Evolutionary conservation across 345 rosid genomes (phyloP), one percentile per base, ranked within the genome.

Genomic region (Linum trigynum): DNA sequence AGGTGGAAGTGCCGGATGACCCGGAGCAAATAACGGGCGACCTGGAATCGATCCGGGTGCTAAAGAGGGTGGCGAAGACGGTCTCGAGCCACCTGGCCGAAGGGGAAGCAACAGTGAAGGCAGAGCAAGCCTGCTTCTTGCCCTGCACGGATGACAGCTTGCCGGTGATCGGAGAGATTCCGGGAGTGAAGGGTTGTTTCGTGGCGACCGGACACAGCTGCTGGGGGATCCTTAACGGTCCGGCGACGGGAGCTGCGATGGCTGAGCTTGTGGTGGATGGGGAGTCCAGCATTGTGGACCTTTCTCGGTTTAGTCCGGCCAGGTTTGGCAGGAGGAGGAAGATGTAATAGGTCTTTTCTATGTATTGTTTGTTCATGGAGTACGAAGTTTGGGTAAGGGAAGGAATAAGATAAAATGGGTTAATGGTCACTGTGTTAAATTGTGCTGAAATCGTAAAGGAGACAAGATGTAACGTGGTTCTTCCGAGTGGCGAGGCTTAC

Each of bases 151-250:
- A 92, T 45, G 96, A 90, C 51, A 79, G 82, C 16, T 16, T 84
- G 43, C 97, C 92, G 0, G 77, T 92, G 37, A 88, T 86, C 1
- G 96, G 98, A 23, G 90, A 88, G 77, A 63, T 90, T 63, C 92
- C 89, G 1, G 86, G 91, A 7, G 60, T 82, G 10, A 81, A 77
- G 53, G 89, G 88, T 4, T 88, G 96, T 72, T 92, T 77, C 62
- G 89, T 88, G 38, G 97, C 82, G 9, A 85, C 96, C 0, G 95
- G 98, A 35, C 98, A 92, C 67, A 82, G 77, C 69, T 92, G 96
- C 67, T 88, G 97, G 97, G 98, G 97, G 0, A 88, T 92, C 68
- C 81, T 92, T 3, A 92, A 92, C 68, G 97, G 88, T 71, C 97
- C 94, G 0, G 90, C 90, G 3, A 92, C 97, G 2, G 97, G 98